Percentiles rank a stretch among this genome's conserved stretches.
phyloP scores from a whole-genome alignment of 163 green algal species.

The Prototheca wickerhamii region DNA sequence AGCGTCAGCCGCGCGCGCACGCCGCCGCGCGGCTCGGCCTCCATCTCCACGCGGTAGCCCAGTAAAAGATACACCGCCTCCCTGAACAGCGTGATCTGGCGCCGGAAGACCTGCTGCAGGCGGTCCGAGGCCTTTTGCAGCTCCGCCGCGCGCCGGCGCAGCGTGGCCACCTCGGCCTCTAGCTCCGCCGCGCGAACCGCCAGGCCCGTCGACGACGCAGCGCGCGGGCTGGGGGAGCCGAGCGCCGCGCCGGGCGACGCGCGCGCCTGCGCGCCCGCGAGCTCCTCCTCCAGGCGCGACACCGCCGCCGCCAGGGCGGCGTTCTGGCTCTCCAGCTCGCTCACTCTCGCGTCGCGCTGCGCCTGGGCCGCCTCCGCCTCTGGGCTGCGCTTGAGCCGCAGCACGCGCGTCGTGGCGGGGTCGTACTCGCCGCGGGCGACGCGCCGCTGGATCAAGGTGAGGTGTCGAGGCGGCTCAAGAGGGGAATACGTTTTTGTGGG shows the following conservation, averaged over 20 bases:
- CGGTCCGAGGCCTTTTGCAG: conserved; percentile 41
- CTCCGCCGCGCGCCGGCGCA: conserved; percentile 28
- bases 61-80: conserved; percentile 59
- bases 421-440: conserved; percentile 52
- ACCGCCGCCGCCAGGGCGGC: conserved; percentile 27
- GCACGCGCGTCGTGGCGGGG: conserved; percentile 43
- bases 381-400: conserved; percentile 69
- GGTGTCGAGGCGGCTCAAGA: background rate
- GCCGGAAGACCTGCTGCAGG: conserved; percentile 62
- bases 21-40: conserved; percentile 30
- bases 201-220: no score
- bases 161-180: conserved; percentile 34
- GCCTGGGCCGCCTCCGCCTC: conserved; percentile 37
- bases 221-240: no score
- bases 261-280: no score
- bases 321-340: conserved; percentile 41
- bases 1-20: conserved; percentile 29
- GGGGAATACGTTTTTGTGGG: no score
- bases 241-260: no score
- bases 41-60: conserved; percentile 68
- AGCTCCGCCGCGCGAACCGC: conserved; percentile 26
- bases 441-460: conserved; percentile 31
- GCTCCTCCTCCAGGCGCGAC: conserved; percentile 27
- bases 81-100: conserved; percentile 53
- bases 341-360: conserved; percentile 19